A percentile compares a stretch with the other conserved stretches of the same genome.
Conservation (phyloP, 768 basidiomycete species). For the Phanerochaete carnosa region DNA sequence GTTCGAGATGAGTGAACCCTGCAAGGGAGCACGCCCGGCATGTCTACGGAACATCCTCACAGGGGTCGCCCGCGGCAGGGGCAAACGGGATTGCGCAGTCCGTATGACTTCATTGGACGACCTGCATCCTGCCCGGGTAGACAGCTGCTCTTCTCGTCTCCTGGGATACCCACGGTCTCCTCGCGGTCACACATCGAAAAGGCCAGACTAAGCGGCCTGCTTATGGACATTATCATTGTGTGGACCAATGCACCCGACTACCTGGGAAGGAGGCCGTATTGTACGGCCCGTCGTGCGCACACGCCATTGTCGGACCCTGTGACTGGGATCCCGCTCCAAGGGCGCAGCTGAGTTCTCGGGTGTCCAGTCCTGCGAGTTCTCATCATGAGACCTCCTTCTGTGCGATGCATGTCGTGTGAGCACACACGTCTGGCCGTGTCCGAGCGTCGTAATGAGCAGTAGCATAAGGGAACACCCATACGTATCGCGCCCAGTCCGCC, state of each 20-base stretch:
- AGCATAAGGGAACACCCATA: not conserved
- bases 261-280: not conserved
- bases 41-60: not conserved
- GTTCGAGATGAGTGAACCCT: not conserved
- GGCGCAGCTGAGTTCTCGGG: not conserved
- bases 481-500: not conserved
- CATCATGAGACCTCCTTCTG: not conserved
- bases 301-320: not conserved
- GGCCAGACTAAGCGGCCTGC: not conserved
- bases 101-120: not conserved
- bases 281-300: not conserved
- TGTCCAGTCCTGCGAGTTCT: too few species aligned
- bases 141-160: not conserved
- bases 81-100: not conserved
- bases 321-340: not conserved
- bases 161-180: not conserved
- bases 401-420: not conserved
- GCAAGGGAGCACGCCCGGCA: not conserved
- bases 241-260: not conserved
- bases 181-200: not conserved
- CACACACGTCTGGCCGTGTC: not conserved
- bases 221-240: not conserved
- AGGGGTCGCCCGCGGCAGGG: not conserved
- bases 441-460: not conserved
- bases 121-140: not conserved